Percentiles rank a stretch among this genome's conserved stretches.
phyloP scores from a whole-genome alignment of 192 early-diverging fungal genomes.

The Entophlyctis helioformis region DNA sequence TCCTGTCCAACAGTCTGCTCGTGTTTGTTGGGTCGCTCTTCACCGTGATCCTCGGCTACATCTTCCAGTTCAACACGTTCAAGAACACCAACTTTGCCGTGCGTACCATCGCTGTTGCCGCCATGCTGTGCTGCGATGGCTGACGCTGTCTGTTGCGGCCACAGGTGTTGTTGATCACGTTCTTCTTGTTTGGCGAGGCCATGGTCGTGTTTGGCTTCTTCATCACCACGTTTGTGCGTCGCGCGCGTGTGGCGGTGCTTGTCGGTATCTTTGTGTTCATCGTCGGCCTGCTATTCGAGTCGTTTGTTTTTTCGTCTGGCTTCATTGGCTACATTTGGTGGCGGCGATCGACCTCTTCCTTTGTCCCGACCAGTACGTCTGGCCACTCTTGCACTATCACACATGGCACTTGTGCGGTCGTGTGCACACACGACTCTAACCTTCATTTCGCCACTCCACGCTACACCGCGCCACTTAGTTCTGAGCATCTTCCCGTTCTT shows the following conservation, averaged over 20 bases:
- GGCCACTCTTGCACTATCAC: conserved; percentile 26
- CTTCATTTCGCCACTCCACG: conserved; percentile 23
- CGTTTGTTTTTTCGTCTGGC: conserved; percentile 31
- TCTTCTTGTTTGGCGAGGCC: conserved; percentile 62
- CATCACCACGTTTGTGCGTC: conserved; percentile 55
- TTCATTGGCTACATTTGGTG: conserved; percentile 43
- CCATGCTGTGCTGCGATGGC: too few relatives aligned
- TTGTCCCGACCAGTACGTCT: conserved; percentile 32
- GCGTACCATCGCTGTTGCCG: background rate
- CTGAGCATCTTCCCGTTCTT: conserved; percentile 20
- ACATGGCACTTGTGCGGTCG: conserved; percentile 31
- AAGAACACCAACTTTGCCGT: conserved; percentile 43
- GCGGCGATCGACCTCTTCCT: conserved; percentile 14
- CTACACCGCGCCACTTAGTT: conserved; percentile 25
- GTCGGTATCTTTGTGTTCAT: conserved; percentile 70
- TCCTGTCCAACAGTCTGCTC: conserved; percentile 40
- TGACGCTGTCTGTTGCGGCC: too few relatives aligned
- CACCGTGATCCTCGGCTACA: conserved; percentile 42
- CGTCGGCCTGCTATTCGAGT: conserved; percentile 62
- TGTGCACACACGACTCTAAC: conserved; percentile 3
- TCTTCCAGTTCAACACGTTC: conserved; percentile 53
- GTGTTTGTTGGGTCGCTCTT: conserved; percentile 48
- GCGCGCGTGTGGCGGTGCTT: conserved; percentile 47
- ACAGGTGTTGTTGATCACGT: conserved; percentile 40
- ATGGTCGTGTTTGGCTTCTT: conserved; percentile 61